phyloP scores from a whole-genome alignment of 345 rosid species.

The Reutealis trisperma region DNA sequence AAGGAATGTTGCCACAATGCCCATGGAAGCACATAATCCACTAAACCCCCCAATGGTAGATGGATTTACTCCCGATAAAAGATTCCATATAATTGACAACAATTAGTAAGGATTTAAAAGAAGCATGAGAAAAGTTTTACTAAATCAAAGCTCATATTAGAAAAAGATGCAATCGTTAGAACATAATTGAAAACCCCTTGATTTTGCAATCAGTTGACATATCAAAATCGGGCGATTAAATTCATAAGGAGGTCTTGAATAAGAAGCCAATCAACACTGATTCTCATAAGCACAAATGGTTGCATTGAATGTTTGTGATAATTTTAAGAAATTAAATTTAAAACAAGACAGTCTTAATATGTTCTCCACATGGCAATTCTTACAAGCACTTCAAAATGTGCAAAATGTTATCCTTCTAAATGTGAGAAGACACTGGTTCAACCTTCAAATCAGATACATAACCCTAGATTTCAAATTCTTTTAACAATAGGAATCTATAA shows the following conservation, averaged over 20 bases:
- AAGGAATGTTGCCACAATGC: conserved; percentile 87
- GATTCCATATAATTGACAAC: conserved; percentile 5
- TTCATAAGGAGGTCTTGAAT: too few species aligned
- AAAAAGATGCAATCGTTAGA: not conserved
- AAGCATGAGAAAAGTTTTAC: not conserved
- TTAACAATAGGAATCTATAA: not conserved
- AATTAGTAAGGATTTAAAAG: conserved; percentile 10
- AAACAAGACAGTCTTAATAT: not conserved
- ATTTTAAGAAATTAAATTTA: not conserved
- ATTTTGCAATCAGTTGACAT: not conserved
- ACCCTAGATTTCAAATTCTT: not conserved
- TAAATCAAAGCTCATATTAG: not conserved
- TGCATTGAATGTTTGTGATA: not conserved
- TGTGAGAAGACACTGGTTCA: not conserved
- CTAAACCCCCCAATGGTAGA: conserved; percentile 87
- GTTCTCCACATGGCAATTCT: not conserved
- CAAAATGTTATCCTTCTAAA: not conserved
- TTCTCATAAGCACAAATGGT: not conserved
- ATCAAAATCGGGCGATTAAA: not conserved
- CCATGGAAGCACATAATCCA: conserved; percentile 93
- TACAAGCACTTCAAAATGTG: not conserved
- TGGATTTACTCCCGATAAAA: conserved; percentile 69
- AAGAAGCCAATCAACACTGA: not conserved
- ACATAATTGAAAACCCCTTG: not conserved
- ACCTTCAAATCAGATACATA: not conserved